Conservation (phyloP, 2,329 filamentous ascomycete genomes). For the Aspergillus persii region DNA sequence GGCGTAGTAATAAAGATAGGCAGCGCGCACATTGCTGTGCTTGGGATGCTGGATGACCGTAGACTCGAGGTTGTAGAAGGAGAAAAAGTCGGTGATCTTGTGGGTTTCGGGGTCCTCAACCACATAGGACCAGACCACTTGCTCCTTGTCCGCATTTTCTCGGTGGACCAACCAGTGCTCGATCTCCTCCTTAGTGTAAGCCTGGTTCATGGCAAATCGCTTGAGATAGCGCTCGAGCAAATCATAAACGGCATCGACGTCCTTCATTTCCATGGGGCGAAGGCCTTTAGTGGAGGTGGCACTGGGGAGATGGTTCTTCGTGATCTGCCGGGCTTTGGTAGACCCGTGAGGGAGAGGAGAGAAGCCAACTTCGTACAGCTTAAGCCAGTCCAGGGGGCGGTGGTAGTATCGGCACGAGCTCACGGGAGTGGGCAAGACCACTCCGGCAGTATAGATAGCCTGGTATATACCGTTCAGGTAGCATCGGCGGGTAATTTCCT, state of each 20-base stretch:
- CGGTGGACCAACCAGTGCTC: slow-evolving; percentile 84
- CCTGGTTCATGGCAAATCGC: slow-evolving; percentile 79
- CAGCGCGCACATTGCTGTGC: slow-evolving; percentile 77
- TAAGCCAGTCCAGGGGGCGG: slow-evolving; percentile 90
- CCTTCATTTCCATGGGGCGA: slow-evolving; percentile 74
- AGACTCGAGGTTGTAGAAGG: slow-evolving; percentile 92
- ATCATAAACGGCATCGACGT: slow-evolving; percentile 71
- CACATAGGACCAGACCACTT: slow-evolving; percentile 91
- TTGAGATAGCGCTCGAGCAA: slow-evolving; percentile 74
- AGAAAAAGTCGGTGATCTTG: slow-evolving; percentile 94
- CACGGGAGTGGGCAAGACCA: slow-evolving; percentile 85
- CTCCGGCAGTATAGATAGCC: slow-evolving; percentile 91
- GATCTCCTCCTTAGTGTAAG: slow-evolving; percentile 76
- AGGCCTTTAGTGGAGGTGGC: slow-evolving; percentile 71
- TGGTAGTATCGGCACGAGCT: slow-evolving; percentile 96
- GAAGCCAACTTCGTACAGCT: slow-evolving; percentile 92
- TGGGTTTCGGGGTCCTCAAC: slow-evolving; percentile 70
- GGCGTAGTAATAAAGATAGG: slow-evolving; percentile 97
- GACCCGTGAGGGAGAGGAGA: slow-evolving; percentile 80
- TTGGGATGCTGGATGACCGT: slow-evolving; percentile 81
- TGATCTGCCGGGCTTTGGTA: slow-evolving; percentile 80
- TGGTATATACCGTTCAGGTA: slow-evolving; percentile 86
- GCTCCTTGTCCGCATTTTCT: slow-evolving; percentile 62
- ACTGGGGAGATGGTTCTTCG: slow-evolving; percentile 79
- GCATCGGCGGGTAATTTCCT: slow-evolving; percentile 91